These are phyloP conservation scores for Colletotrichum magnum DNA, from an alignment of 2,329 filamentous ascomycete genomes.

Conservation along the genomic window DNA sequence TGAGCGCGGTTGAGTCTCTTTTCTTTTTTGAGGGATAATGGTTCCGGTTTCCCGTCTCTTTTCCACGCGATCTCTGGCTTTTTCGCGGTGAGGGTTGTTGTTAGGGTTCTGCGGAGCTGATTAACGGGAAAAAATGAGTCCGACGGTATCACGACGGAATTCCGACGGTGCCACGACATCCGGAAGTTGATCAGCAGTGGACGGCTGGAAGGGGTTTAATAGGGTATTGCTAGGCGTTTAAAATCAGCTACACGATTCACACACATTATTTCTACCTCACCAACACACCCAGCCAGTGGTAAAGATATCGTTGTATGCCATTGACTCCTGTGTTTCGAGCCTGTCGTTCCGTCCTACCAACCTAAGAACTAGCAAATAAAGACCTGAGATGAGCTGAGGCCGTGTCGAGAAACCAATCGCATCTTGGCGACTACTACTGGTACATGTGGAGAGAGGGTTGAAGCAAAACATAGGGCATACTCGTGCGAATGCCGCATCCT, in stretches of 20 bases:
- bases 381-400: too few relatives aligned
- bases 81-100: too few relatives aligned
- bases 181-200: too few relatives aligned
- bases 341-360: background rate
- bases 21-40: background rate
- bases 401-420: slow-evolving; percentile 10
- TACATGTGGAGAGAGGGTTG: slow-evolving; percentile 10
- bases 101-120: too few relatives aligned
- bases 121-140: too few relatives aligned
- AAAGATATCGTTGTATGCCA: background rate
- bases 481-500: background rate
- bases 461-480: background rate
- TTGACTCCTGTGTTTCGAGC: background rate
- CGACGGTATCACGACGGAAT: too few relatives aligned
- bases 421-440: slow-evolving; percentile 17
- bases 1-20: slow-evolving; percentile 48
- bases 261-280: background rate
- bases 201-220: too few relatives aligned
- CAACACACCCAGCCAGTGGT: background rate
- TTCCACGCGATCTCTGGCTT: too few relatives aligned
- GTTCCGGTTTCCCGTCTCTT: too few relatives aligned
- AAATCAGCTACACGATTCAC: slow-evolving; percentile 4
- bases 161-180: too few relatives aligned
- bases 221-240: slow-evolving; percentile 12
- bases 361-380: background rate